Evolutionary conservation across 495 filamentous ascomycete species (phyloP).

Genomic region (Daldinia bambusicola): DNA sequence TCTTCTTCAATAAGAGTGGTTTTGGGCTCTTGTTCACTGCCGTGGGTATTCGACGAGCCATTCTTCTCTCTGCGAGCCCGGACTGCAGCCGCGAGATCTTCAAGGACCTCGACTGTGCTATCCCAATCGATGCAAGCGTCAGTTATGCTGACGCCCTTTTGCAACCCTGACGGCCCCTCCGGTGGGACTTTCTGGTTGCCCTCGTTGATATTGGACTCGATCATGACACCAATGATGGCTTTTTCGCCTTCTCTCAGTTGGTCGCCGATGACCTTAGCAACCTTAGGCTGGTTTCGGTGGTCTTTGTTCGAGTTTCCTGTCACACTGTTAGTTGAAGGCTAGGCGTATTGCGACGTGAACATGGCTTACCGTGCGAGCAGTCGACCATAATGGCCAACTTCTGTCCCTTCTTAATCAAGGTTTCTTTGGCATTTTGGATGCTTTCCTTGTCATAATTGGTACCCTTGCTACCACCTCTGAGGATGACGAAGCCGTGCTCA

Average conservation of each 20-base stretch:
- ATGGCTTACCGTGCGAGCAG: constrained; percentile 83
- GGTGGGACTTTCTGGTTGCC: constrained; percentile 93
- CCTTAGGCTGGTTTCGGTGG: constrained; percentile 90
- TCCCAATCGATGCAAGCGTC: constrained; percentile 99
- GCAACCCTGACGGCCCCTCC: constrained; percentile 79
- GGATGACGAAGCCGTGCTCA: constrained; percentile 95
- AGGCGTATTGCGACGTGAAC: not conserved
- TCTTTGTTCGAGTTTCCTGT: constrained; percentile 78
- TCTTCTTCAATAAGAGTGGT: constrained; percentile 58
- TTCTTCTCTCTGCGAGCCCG: constrained; percentile 71
- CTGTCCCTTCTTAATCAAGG: constrained; percentile 83
- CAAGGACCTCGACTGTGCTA: constrained; percentile 82
- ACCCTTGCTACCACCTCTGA: constrained; percentile 90
- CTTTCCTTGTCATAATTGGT: constrained; percentile 92
- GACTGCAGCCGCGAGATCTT: constrained; percentile 87
- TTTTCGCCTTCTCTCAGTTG: constrained; percentile 89
- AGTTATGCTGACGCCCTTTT: constrained; percentile 95
- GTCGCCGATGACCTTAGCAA: constrained; percentile 81
- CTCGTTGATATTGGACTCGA: constrained; percentile 97
- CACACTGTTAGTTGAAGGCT: constrained; percentile 17
- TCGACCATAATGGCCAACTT: constrained; percentile 95
- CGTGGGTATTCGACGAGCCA: constrained; percentile 42
- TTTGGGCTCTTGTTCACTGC: constrained; percentile 43
- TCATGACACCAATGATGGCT: constrained; percentile 95
- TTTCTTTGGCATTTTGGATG: constrained; percentile 80